These are phyloP conservation scores for Chalciporus pseudorubinellus DNA, from an alignment of 768 basidiomycete genomes.

Conservation along the genomic window DNA sequence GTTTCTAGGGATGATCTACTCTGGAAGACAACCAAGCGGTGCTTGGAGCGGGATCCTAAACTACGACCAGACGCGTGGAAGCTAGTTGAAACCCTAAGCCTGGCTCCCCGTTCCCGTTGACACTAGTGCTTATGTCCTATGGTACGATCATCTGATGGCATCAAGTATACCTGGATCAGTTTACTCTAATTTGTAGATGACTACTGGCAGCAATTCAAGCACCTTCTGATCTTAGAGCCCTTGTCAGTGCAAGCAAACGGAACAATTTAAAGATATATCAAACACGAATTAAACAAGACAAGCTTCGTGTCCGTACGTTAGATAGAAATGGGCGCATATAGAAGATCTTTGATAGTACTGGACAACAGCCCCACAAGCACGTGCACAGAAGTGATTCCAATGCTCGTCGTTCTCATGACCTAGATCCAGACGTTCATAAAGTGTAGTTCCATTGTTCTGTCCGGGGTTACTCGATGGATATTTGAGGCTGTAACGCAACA, in stretches of 20 bases:
- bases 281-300: constrained; percentile 19
- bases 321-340: constrained; percentile 10
- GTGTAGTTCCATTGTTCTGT: not conserved
- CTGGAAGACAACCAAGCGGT: constrained; percentile 10
- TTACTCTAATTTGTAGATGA: not conserved
- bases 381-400: not conserved
- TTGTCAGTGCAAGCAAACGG: not conserved
- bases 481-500: constrained; percentile 54
- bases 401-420: not conserved
- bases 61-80: constrained; percentile 13
- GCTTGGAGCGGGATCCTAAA: constrained; percentile 10
- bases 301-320: constrained; percentile 18
- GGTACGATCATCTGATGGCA: too few relatives aligned
- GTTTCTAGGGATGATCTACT: constrained; percentile 7
- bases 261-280: constrained; percentile 5
- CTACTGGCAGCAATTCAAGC: not conserved
- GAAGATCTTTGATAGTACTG: constrained; percentile 7
- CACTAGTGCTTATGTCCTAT: too few relatives aligned
- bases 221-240: not conserved
- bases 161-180: not conserved
- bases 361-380: not conserved
- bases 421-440: constrained; percentile 7
- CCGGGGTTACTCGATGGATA: constrained; percentile 68
- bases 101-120: not conserved
- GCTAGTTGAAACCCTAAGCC: not conserved